Conservation (phyloP, 139 green algal species). For the Pseudopediastrum boryanum region DNA sequence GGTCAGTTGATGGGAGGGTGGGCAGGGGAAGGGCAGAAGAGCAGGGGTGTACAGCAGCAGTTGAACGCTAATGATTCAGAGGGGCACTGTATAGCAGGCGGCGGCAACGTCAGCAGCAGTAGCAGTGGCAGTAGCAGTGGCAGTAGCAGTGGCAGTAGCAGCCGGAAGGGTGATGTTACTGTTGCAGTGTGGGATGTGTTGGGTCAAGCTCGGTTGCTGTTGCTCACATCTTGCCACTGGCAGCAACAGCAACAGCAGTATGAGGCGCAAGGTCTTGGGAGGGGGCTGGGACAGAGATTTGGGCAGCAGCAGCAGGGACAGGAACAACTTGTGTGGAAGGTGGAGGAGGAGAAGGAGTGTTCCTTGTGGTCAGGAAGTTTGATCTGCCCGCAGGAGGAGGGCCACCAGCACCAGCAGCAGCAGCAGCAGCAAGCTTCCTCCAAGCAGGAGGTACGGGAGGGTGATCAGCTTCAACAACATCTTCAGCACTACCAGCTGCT, state of each 20-base stretch:
- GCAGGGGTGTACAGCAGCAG: conserved; percentile 11
- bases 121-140: conserved; percentile 7
- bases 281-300: no score
- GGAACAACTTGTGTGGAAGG: not conserved
- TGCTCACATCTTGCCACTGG: not conserved
- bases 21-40: no score
- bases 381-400: no score
- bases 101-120: not conserved
- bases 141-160: not conserved
- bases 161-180: not conserved
- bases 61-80: not conserved
- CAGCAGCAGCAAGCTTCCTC: conserved; percentile 4
- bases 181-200: conserved; percentile 1
- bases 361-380: no score
- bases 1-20: no score
- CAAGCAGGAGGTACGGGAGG: not conserved
- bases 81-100: not conserved
- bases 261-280: no score
- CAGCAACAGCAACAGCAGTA: conserved; percentile 1
- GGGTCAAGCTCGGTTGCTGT: conserved; percentile 11
- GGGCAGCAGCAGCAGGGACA: conserved; percentile 9
- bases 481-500: conserved; percentile 10
- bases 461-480: not conserved
- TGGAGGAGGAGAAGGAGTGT: not conserved
- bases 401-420: no score